Percentiles rank a stretch among this genome's conserved stretches.
phyloP scores from a whole-genome alignment of 768 basidiomycete species.

The Lactarius psammicola region DNA sequence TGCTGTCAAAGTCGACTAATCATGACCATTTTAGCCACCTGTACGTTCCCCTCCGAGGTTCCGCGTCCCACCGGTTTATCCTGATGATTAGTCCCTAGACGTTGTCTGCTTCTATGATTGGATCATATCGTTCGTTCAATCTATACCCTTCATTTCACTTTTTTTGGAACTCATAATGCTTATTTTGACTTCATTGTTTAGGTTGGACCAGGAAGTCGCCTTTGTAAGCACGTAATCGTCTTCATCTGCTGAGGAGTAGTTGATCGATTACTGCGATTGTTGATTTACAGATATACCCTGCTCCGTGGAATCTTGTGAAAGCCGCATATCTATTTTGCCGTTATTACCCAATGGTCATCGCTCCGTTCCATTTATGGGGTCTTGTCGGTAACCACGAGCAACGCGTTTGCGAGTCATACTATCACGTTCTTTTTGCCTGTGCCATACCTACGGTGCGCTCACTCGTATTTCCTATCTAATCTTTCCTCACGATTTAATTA shows the following conservation, averaged over 20 bases:
- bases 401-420: neutral
- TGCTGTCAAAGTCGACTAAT: neutral
- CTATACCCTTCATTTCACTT: neutral
- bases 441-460: constrained; percentile 19
- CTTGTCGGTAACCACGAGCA: neutral
- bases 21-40: constrained; percentile 11
- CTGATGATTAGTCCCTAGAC: constrained; percentile 9
- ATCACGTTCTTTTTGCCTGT: constrained; percentile 15
- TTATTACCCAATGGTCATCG: constrained; percentile 20
- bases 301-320: constrained; percentile 20
- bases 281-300: constrained; percentile 20
- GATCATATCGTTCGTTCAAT: constrained; percentile 25
- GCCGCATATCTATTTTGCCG: constrained; percentile 25
- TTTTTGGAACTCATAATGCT: neutral
- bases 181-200: neutral
- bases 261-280: neutral
- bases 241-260: neutral
- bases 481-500: neutral
- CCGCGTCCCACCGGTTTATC: neutral
- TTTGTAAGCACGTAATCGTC: constrained; percentile 6
- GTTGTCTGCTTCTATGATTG: constrained; percentile 28
- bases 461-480: neutral
- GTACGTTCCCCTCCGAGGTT: constrained; percentile 8
- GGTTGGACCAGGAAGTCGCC: constrained; percentile 20
- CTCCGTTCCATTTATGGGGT: constrained; percentile 25